Evolutionary conservation across 2,329 filamentous ascomycete species (phyloP), one percentile per base, ranked within the genome.

Genomic region (Xylaria hypoxylon): DNA sequence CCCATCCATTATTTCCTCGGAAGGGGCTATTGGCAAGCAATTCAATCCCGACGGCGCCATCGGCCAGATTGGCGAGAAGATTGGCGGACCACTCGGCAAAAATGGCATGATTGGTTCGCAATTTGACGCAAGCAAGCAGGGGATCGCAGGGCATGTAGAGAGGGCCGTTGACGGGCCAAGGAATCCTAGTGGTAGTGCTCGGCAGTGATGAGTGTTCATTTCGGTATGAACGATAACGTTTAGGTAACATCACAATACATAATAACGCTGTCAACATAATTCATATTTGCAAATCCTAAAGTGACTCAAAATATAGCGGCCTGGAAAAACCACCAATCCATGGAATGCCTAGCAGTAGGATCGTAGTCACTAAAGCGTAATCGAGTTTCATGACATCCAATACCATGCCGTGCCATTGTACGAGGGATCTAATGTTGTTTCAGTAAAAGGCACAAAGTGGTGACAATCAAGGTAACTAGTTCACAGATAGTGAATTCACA

Each of bases 21-120:
- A 61, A 38, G 61, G 65, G 3, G 55, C 64, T 6, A 67, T 67
- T 22, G 61, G 65, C 51, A 60, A 64, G 50, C 61, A 38, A 5
- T 67, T 67, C 38, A 67, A 67, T 38, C 65, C 61, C 4, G 60
- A 64, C 3, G 65, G 65, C 13, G 51, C 61, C 26, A 60, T 67
- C 26, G 65, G 65, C n/a, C 40, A 61, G 47, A 61, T 67, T 3
- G 65, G 65, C n/a, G 45, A 64, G 57, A 67, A 67, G 45, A 64
- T 67, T 5, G 65, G 65, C 11, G 65, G 65, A 1, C 61, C 57
- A 8, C 13, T 67, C 8, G 59, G 61, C 4, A 64, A 64, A 24
- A 61, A 64, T 2, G 61, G 65, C 2, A 42, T 53, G 28, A 50
- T 67, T 45, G 65, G 65, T 8, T 57, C 50, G 10, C 65, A 67